Evolutionary conservation across 352 stramenopile genomes (phyloP).

Genomic region (Phytophthora tentaculata): DNA sequence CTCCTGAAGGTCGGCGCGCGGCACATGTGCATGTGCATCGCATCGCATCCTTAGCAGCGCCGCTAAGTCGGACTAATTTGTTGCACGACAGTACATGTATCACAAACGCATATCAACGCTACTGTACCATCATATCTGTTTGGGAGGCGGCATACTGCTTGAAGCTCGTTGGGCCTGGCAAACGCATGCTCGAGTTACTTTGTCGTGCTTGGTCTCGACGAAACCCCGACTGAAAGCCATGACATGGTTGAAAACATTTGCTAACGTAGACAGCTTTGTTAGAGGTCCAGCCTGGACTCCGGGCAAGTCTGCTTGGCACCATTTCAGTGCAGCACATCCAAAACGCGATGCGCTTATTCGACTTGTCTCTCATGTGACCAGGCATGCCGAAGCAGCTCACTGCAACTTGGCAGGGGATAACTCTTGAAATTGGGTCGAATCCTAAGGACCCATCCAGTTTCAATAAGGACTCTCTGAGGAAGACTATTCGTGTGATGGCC

Average conservation of each 20-base stretch:
- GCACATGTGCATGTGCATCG: constrained; percentile 1
- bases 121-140: not conserved
- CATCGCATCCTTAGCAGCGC: constrained; percentile 14
- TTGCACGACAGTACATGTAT: constrained; percentile 12
- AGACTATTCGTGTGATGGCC: constrained; percentile 28
- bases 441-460: no score
- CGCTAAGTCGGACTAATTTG: constrained; percentile 25
- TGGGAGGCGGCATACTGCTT: not conserved
- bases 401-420: constrained; percentile 21
- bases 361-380: constrained; percentile 34
- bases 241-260: constrained; percentile 1
- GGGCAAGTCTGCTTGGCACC: constrained; percentile 23
- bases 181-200: not conserved
- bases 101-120: not conserved
- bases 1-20: constrained; percentile 16
- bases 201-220: not conserved
- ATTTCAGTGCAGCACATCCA: constrained; percentile 17
- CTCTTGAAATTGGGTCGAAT: constrained; percentile 3
- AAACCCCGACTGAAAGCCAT: constrained; percentile 13
- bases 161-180: not conserved
- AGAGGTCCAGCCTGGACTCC: no score
- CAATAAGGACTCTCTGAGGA: not conserved
- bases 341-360: constrained; percentile 12
- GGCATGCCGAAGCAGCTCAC: constrained; percentile 1
- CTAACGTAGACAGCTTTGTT: not conserved